These are phyloP conservation scores for Colletotrichum horii DNA, from an alignment of 2,329 filamentous ascomycete species.

Conservation along the genomic window DNA sequence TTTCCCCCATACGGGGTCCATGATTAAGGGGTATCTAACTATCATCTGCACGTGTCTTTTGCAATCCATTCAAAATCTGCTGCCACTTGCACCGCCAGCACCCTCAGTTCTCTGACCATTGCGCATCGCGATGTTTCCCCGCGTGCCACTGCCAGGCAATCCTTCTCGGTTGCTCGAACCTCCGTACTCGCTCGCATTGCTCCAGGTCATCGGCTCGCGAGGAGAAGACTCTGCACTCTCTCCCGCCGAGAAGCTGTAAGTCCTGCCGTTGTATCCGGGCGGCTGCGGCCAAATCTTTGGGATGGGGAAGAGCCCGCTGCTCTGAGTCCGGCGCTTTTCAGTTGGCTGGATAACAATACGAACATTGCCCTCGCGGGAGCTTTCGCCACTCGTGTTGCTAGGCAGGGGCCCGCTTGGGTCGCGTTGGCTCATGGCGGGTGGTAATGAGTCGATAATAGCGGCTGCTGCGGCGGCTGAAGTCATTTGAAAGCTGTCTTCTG, in stretches of 20 bases:
- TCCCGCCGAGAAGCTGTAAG: slow-evolving; percentile 30
- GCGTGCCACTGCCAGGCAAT: background rate
- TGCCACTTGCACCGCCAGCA: background rate
- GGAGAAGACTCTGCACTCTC: slow-evolving; percentile 26
- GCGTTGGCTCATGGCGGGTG: background rate
- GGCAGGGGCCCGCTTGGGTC: background rate
- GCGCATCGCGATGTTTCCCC: background rate
- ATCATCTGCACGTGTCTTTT: background rate
- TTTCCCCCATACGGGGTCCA: background rate
- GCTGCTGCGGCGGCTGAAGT: background rate
- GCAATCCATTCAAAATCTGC: background rate
- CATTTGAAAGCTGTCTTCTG: slow-evolving; percentile 18
- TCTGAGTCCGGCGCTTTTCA: slow-evolving; percentile 14
- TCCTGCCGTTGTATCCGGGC: slow-evolving; percentile 28
- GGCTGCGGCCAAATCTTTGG: slow-evolving; percentile 30
- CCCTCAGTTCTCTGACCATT: background rate
- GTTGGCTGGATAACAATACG: slow-evolving; percentile 35
- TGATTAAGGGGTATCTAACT: background rate
- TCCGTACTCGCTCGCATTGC: slow-evolving; percentile 32
- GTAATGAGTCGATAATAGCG: background rate
- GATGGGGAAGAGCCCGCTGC: slow-evolving; percentile 12
- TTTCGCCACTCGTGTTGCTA: slow-evolving; percentile 4
- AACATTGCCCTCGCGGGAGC: slow-evolving; percentile 27
- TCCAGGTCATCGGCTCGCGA: slow-evolving; percentile 30
- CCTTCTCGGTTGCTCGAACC: background rate